Evolutionary conservation across 1,284 basidiomycete species (phyloP), one percentile per base, ranked within the genome.

Genomic region (Marasmius tenuissimus): DNA sequence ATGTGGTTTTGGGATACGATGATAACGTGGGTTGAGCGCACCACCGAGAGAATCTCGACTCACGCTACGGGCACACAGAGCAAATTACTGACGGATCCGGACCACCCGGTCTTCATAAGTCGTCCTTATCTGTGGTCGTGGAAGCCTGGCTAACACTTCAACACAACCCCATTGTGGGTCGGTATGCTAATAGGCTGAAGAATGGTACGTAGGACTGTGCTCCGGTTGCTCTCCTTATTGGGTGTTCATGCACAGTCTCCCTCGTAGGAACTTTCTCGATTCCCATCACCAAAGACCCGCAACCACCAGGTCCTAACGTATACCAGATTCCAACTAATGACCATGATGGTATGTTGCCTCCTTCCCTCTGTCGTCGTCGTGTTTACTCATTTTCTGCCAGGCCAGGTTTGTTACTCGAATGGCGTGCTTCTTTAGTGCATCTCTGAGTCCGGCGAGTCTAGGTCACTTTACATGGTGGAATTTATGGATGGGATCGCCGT

Each of bases 241-340:
- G 14, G 18, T 35, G 34, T 11, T 14, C 16, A 48, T 12, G 34
- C 14, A 51, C 45, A 34, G 20, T 8, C 27, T 54, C n/a, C 12
- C 10, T 16, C 48, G 5, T 20, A 83, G 82, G 83, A 35, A 82
- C 80, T 1, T 85, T 85, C 66, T 83, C 83, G 1, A 84, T 85
- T 48, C 83, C 84, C 0, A 82, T 83, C 35, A 79, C 80, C 8
- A 82, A 81, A 70, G 59, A 76, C 54, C 77, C 81, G 12, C 76
- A 79, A 61, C 78, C 79, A 0, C 72, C 74, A 53, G 82, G 77
- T 2, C 76, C 80, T 0, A 77, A 79, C 58, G 79, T 81, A 0
- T 85, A 78, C 65, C 79, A 83, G 56, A 81, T 83, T 33, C 79
- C 82, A 1, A 78, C 75, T 0, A 85, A 85, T 66, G 83, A 84